Evolutionary conservation across 2,329 filamentous ascomycete genomes (phyloP), one percentile per base, ranked within the genome.

Genomic region (Pseudogymnoascus verrucosus): DNA sequence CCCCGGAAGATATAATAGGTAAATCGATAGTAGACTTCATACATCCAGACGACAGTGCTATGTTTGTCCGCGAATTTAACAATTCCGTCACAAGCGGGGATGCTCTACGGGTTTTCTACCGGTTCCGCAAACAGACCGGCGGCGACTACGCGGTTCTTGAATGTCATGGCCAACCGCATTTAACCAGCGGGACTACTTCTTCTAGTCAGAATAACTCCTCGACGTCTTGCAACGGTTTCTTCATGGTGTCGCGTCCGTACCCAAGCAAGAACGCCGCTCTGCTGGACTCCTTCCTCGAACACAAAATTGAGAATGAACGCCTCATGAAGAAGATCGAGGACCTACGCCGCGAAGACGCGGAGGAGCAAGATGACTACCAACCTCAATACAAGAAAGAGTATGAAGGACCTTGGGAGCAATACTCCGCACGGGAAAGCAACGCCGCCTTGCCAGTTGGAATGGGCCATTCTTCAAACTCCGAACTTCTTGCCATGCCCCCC

Each of bases 281-380:
- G 10, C 81, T 97, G 19, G 93, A 98, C 76, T 96, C 92, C 0
- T 97, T 97, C 71, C 80, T 98, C 28, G 93, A 98, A 74, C 93
- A 97, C 78, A 97, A 97, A 76, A 93, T 96, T 63, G 93, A 97
- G 75, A 96, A 97, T 71, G 92, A 96, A 77, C 85, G 93, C 4
- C 77, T 98, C 60, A 87, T 86, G 71, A 89, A 91, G 69, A 86
- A 91, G 47, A 96, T 98, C 66, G 87, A 89, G 16, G 91, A 96
- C 76, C 79, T 97, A 63, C 90, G 90, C 69, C 83, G 84, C 66
- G 93, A 97, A 75, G 93, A 97, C 74, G 86, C 88, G 64, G 90
- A 93, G 63, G 93, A 96, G 65, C 81, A 82, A 14, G 88, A 89
- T 65, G 84, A 86, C 64, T 83, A 85, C 61, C 83, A 86, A 64